These are phyloP conservation scores for Irpex rosettiformis DNA, from an alignment of 1,284 basidiomycete species.

Conservation along the genomic window DNA sequence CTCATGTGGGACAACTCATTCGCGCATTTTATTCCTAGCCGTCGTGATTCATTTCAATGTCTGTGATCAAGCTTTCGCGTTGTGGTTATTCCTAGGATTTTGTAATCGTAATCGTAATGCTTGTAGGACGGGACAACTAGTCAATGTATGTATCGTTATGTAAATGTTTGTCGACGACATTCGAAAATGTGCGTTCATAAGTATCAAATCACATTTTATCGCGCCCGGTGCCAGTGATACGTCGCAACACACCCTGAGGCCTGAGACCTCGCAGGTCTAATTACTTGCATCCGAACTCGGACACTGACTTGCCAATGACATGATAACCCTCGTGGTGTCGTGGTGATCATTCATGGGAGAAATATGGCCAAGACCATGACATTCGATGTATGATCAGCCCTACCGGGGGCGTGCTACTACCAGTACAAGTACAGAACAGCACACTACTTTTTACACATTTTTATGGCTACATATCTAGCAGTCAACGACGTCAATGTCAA, in stretches of 20 bases:
- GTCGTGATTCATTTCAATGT: no score
- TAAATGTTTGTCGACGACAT: not conserved
- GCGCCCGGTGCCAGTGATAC: no score
- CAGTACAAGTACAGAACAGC: no score
- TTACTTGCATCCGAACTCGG: not conserved
- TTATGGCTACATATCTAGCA: no score
- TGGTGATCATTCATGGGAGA: not conserved
- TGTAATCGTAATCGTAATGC: not conserved
- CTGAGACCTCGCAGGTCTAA: no score
- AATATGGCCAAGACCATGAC: not conserved
- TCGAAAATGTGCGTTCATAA: not conserved
- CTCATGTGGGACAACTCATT: no score
- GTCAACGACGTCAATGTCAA: no score
- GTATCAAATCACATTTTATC: no score
- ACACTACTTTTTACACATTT: no score
- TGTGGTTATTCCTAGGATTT: not conserved
- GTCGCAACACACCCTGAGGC: not conserved
- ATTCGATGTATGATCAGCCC: not conserved
- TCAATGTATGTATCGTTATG: no score
- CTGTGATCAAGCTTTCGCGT: no score
- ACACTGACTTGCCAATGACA: not conserved
- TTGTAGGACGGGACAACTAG: not conserved
- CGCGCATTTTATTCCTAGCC: no score
- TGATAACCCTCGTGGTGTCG: not conserved
- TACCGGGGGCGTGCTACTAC: not conserved